Evolutionary conservation across 2,329 filamentous ascomycete genomes (phyloP).

Genomic region (Cytospora paraplurivora): DNA sequence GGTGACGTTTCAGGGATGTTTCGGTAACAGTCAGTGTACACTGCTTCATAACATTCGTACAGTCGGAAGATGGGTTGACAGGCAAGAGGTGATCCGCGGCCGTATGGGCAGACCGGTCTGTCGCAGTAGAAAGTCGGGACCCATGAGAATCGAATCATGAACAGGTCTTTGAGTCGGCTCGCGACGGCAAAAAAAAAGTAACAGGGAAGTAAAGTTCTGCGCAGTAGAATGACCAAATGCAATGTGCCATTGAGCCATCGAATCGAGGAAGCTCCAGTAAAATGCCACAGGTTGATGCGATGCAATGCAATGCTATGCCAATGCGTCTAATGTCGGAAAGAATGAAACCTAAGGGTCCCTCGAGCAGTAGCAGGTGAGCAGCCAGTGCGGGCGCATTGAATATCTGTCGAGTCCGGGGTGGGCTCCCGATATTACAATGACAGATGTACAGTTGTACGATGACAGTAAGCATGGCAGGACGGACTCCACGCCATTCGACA

Average conservation of each 20-base stretch:
- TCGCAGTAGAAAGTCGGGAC: slow-evolving; percentile 8
- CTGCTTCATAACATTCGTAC: slow-evolving; percentile 10
- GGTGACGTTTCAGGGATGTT: slow-evolving; percentile 26
- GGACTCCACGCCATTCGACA: neutral
- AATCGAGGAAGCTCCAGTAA: slow-evolving; percentile 35
- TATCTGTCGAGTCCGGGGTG: slow-evolving; percentile 21
- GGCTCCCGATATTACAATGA: slow-evolving; percentile 26
- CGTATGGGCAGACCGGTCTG: slow-evolving; percentile 17
- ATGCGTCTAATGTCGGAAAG: slow-evolving; percentile 36
- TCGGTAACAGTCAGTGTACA: slow-evolving; percentile 10
- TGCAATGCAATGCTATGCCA: slow-evolving; percentile 35
- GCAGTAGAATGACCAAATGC: slow-evolving; percentile 25
- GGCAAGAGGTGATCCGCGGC: slow-evolving; percentile 13
- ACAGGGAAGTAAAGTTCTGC: slow-evolving; percentile 17
- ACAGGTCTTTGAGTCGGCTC: slow-evolving; percentile 9
- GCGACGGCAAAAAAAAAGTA: slow-evolving; percentile 14
- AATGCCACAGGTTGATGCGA: slow-evolving; percentile 32
- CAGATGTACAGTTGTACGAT: slow-evolving; percentile 24
- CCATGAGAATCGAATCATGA: slow-evolving; percentile 14
- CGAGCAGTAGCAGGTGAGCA: slow-evolving; percentile 22
- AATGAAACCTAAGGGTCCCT: slow-evolving; percentile 28
- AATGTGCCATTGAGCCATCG: slow-evolving; percentile 27
- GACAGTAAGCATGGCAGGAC: slow-evolving; percentile 18
- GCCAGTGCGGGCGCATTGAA: slow-evolving; percentile 13
- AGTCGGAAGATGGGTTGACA: slow-evolving; percentile 12